Evolutionary conservation across 2,329 filamentous ascomycete genomes (phyloP).

Genomic region (Tothia fuscella): DNA sequence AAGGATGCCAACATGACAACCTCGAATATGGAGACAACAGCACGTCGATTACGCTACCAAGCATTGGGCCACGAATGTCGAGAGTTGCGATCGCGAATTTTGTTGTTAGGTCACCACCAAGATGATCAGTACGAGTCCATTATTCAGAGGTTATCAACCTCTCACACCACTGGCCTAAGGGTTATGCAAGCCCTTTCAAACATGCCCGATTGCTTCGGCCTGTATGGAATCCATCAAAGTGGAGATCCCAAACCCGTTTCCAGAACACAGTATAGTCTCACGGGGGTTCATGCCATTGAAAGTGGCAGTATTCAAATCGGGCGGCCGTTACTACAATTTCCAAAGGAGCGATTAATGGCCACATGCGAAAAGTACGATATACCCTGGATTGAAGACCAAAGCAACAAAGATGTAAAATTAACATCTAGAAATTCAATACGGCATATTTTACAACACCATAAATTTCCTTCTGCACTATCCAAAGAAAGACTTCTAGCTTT

Average conservation of each 20-base stretch:
- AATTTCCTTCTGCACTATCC: slow-evolving; percentile 40
- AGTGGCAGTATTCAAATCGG: slow-evolving; percentile 54
- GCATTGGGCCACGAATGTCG: slow-evolving; percentile 52
- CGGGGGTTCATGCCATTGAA: slow-evolving; percentile 33
- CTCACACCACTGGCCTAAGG: slow-evolving; percentile 45
- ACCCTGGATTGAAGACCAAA: slow-evolving; percentile 72
- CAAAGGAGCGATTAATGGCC: slow-evolving; percentile 60
- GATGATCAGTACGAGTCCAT: slow-evolving; percentile 79
- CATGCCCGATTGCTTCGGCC: slow-evolving; percentile 74
- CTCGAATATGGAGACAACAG: slow-evolving; percentile 56
- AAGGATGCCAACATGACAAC: background rate
- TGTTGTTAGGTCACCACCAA: slow-evolving; percentile 75
- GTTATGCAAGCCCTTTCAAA: slow-evolving; percentile 54
- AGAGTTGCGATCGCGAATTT: slow-evolving; percentile 37
- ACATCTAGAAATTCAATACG: slow-evolving; percentile 75
- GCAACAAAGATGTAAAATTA: slow-evolving; percentile 65
- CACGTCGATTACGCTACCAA: slow-evolving; percentile 63
- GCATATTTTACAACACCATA: slow-evolving; percentile 45
- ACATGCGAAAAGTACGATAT: slow-evolving; percentile 60
- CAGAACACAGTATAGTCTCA: slow-evolving; percentile 14
- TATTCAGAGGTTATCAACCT: background rate
- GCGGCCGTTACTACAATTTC: slow-evolving; percentile 57
- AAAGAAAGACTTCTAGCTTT: background rate
- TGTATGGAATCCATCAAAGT: slow-evolving; percentile 53
- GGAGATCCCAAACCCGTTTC: slow-evolving; percentile 25